These are phyloP conservation scores for Claviceps spartinae DNA, from an alignment of 2,329 filamentous ascomycete genomes.

Conservation along the genomic window DNA sequence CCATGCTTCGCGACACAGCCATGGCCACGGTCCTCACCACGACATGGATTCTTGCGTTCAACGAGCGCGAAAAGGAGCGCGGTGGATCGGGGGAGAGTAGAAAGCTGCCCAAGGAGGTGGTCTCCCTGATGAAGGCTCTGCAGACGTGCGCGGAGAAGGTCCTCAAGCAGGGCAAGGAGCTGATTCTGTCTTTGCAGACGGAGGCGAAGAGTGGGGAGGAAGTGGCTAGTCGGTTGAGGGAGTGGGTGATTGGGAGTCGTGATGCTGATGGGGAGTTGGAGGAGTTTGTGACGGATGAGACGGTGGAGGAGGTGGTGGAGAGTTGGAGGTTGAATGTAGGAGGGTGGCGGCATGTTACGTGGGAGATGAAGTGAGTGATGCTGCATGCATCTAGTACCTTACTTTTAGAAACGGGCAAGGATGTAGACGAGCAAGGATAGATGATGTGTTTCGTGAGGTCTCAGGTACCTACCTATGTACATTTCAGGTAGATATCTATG, in stretches of 20 bases:
- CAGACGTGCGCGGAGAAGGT: conserved; percentile 16
- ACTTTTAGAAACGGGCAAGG: no score
- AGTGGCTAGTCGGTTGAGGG: conserved; percentile 14
- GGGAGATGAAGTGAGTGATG: conserved; percentile 10
- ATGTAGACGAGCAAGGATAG: no score
- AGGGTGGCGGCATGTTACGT: conserved; percentile 22
- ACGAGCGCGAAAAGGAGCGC: conserved; percentile 26
- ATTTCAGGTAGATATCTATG: no score
- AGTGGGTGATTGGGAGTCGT: conserved; percentile 16
- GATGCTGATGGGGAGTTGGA: conserved; percentile 10
- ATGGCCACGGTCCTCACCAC: conserved; percentile 18
- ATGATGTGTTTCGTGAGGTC: no score
- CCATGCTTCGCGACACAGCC: conserved; percentile 25
- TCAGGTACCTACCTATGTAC: no score
- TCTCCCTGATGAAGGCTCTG: conserved; percentile 21
- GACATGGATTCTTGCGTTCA: conserved; percentile 22
- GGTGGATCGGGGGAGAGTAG: conserved; percentile 24
- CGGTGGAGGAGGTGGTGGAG: conserved; percentile 15
- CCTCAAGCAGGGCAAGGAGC: conserved; percentile 20
- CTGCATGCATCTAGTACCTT: no score
- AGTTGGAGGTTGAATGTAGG: conserved; percentile 22
- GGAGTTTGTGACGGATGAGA: conserved; percentile 14
- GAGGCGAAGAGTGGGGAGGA: conserved; percentile 13
- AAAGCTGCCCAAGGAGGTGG: conserved; percentile 23
- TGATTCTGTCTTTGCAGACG: conserved; percentile 17